Base-by-base conservation (phyloP, 345 rosid genomes). In the Eucalyptus rudis region DNA sequence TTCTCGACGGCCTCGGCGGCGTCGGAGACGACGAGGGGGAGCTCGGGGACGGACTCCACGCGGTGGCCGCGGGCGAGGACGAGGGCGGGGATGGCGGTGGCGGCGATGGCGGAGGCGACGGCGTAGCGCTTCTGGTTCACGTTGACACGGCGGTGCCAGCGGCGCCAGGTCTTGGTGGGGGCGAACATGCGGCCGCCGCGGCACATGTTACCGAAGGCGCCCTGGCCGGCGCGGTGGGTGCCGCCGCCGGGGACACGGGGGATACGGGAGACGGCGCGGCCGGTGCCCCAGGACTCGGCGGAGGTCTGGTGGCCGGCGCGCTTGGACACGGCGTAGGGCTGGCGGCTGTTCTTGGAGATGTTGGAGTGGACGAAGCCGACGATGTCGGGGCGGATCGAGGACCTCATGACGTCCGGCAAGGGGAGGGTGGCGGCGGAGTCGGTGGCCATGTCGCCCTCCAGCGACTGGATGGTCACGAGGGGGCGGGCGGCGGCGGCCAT, bases 261-360 rank as follows among this genome's bases (percentile, higher is more conserved):
- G 81, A 88, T 88, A 83, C 89, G 89, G 27, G 94, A 93, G 6
- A 93, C 94, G 16, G 94, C 94, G 33, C 94, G 94, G 36, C 94
- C 94, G 4, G 93, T 93, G 22, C 94, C 94, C 94, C 94, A 93
- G 13, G 93, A 92, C 85, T 93, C 93, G 76, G 94, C 94, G 7
- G 94, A 93, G 50, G 94, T 93, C 90, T 93, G 94, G 92, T 93
- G 93, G 15, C 94, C 94, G 88, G 94, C 94, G 13, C 52, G 51
- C 89, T 90, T 92, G 59, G 94, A 93, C 33, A 93, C 94, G 47
- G 94, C 94, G 88, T 93, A 93, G 40, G 94, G 93, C 85, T 93
- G 94, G 45, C 94, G 92, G 87, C 90, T 89, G 88, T 93, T 93
- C 58, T 92, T 92, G 44, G 94, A 93, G 59, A 89, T 89, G 58